Evolutionary conservation across 805 yeast species (phyloP).

Genomic region (Candida sonorensis): DNA sequence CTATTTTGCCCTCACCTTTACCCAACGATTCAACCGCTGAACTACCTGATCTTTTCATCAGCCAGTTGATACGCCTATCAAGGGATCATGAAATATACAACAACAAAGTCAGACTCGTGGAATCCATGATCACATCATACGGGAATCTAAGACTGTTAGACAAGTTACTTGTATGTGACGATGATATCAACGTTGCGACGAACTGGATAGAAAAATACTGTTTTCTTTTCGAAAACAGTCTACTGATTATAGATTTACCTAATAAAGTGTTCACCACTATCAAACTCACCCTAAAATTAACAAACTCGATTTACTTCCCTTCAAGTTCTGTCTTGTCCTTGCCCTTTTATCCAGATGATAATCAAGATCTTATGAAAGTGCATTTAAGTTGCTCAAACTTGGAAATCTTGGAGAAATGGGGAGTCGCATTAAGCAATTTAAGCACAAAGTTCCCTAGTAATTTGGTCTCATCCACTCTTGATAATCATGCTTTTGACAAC

Average conservation of each 20-base stretch:
- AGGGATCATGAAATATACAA: too few species aligned
- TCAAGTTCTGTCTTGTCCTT: conserved; percentile 12
- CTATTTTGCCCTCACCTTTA: too few species aligned
- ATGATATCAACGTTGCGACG: conserved; percentile 1
- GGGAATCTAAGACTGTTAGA: conserved; percentile 28
- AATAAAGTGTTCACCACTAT: too few species aligned
- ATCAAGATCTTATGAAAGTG: not conserved
- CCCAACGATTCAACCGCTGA: too few species aligned
- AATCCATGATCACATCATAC: conserved; percentile 14
- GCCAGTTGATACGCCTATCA: too few species aligned
- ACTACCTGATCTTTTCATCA: too few species aligned
- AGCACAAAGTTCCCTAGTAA: conserved; percentile 17
- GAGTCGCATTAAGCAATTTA: conserved; percentile 19
- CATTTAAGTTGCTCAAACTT: conserved; percentile 8
- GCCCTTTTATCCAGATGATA: not conserved
- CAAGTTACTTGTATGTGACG: conserved; percentile 12
- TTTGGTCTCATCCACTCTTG: conserved; percentile 21
- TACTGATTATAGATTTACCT: conserved; percentile 17
- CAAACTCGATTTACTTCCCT: conserved; percentile 9
- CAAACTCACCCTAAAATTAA: too few species aligned
- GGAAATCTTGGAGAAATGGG: conserved; percentile 26
- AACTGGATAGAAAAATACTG: conserved; percentile 16
- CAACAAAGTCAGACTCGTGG: conserved; percentile 7
- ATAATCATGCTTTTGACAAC: conserved; percentile 18
- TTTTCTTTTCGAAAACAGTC: conserved; percentile 23